Evolutionary conservation across 2,329 filamentous ascomycete species (phyloP).

Genomic region (Fusarium succisae): DNA sequence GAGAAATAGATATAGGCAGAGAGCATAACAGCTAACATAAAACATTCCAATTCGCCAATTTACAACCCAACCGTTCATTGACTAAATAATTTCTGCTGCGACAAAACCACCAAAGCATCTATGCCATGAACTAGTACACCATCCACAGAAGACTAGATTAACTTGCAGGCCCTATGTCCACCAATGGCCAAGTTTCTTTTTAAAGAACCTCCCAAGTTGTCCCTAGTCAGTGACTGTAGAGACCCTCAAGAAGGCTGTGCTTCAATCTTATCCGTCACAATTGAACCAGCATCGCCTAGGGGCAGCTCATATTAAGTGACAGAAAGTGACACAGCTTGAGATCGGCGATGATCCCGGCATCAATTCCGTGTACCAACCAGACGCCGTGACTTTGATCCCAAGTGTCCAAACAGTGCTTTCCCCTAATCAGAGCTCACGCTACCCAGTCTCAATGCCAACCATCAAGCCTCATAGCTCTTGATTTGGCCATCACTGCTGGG

Average conservation of each 20-base stretch:
- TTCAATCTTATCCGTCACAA: neutral
- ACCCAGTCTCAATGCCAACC: neutral
- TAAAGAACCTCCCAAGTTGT: neutral
- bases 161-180: neutral
- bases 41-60: slow-evolving; percentile 31
- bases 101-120: slow-evolving; percentile 31
- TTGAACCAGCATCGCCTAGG: neutral
- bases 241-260: neutral
- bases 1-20: too few relatives aligned
- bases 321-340: neutral
- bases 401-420: slow-evolving; percentile 18
- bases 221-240: neutral
- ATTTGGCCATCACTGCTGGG: slow-evolving; percentile 64
- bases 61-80: slow-evolving; percentile 10
- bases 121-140: slow-evolving; percentile 32
- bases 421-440: neutral
- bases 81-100: slow-evolving; percentile 15
- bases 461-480: slow-evolving; percentile 66
- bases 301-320: neutral
- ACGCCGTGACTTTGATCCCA: slow-evolving; percentile 36
- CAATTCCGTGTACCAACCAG: slow-evolving; percentile 24
- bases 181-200: neutral
- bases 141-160: slow-evolving; percentile 15
- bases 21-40: neutral
- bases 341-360: slow-evolving; percentile 10